These are phyloP conservation scores for Aspergillus pseudonomiae DNA, from an alignment of 2,329 filamentous ascomycete species.

Conservation along the genomic window DNA sequence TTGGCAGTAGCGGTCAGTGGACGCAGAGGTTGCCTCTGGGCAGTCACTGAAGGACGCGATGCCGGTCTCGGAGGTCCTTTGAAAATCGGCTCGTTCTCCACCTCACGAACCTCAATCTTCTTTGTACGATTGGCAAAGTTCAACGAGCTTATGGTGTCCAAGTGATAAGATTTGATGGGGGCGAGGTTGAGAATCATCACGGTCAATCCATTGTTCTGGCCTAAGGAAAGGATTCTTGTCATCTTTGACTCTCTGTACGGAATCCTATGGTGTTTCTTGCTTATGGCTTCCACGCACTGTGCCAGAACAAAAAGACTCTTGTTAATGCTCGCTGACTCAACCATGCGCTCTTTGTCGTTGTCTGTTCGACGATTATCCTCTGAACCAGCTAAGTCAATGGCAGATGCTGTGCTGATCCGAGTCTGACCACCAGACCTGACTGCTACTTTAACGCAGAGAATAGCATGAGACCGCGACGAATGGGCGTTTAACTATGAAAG, in stretches of 20 bases:
- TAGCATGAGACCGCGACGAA: constrained; percentile 86
- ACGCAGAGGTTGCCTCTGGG: constrained; percentile 74
- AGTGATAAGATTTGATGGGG: constrained; percentile 86
- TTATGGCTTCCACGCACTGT: constrained; percentile 94
- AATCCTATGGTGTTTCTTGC: constrained; percentile 72
- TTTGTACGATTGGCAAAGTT: constrained; percentile 96
- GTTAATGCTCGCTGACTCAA: constrained; percentile 97
- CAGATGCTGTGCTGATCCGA: constrained; percentile 81
- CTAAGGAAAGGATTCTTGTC: constrained; percentile 88
- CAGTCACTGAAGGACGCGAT: constrained; percentile 42
- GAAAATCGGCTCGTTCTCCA: constrained; percentile 93
- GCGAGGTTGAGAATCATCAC: constrained; percentile 96
- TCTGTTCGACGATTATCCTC: constrained; percentile 95
- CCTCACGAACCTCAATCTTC: constrained; percentile 92
- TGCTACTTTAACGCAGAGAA: constrained; percentile 85
- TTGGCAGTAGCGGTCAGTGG: constrained; percentile 77
- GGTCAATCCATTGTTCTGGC: constrained; percentile 92
- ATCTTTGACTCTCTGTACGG: constrained; percentile 96
- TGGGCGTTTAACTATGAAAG: constrained; percentile 73
- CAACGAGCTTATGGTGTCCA: constrained; percentile 89
- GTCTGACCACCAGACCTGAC: constrained; percentile 71
- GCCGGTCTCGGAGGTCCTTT: constrained; percentile 69
- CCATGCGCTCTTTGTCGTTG: constrained; percentile 85
- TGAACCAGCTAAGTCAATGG: constrained; percentile 92
- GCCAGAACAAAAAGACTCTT: constrained; percentile 94